Evolutionary conservation across 1,139 yeast species (phyloP).

Genomic region (Zygosaccharomyces pseudobailii): DNA sequence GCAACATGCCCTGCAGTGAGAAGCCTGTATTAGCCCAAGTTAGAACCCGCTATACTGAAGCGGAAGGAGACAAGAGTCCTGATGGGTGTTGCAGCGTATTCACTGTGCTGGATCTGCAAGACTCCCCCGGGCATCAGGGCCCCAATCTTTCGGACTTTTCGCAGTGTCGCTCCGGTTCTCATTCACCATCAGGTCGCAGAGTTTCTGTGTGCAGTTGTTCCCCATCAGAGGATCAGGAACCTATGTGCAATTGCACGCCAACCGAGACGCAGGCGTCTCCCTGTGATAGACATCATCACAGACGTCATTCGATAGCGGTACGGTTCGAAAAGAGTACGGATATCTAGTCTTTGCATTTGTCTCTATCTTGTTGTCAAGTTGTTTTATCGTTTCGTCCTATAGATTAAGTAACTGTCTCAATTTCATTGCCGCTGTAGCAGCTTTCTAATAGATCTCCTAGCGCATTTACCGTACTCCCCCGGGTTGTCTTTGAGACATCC

Average conservation of each 20-base stretch:
- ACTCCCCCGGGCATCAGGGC: neutral
- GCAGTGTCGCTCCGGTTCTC: slow-evolving; percentile 2
- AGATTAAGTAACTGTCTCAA: slow-evolving; percentile 1
- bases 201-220: slow-evolving; percentile 1
- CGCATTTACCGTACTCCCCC: slow-evolving; percentile 5
- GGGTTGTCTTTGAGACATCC: slow-evolving; percentile 1
- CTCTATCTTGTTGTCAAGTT: neutral
- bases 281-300: slow-evolving; percentile 32
- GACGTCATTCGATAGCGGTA: slow-evolving; percentile 33
- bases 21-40: slow-evolving; percentile 3
- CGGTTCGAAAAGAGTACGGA: slow-evolving; percentile 24
- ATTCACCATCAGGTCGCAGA: neutral
- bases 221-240: neutral
- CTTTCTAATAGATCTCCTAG: slow-evolving; percentile 12
- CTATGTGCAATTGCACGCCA: neutral
- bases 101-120: neutral
- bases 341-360: neutral
- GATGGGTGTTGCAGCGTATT: neutral
- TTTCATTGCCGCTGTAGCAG: slow-evolving; percentile 12
- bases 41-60: neutral
- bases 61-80: neutral
- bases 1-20: slow-evolving; percentile 1
- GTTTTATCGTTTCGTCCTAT: neutral
- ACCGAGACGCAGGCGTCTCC: slow-evolving; percentile 12
- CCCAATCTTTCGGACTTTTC: slow-evolving; percentile 1